Conservation (phyloP, 495 filamentous ascomycete species). For the Hamigera avellanea region DNA sequence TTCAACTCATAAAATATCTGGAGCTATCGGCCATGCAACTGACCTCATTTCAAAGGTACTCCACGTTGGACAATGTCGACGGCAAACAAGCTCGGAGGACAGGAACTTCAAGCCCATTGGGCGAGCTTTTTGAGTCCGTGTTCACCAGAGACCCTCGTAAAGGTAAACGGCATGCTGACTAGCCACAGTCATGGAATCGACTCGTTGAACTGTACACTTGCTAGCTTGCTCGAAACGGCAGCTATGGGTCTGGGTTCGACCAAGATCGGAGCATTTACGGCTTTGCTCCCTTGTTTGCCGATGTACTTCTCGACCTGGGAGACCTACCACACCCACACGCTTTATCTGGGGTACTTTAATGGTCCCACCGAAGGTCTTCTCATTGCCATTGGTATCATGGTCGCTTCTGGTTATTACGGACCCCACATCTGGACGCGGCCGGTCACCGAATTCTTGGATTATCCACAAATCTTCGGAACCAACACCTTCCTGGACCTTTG, state of each 20-base stretch:
- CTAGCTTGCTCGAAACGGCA: slow-evolving; percentile 75
- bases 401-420: slow-evolving; percentile 74
- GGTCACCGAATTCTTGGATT: slow-evolving; percentile 51
- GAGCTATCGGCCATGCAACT: not conserved
- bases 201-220: slow-evolving; percentile 91
- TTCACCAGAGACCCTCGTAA: not conserved
- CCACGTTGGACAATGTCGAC: slow-evolving; percentile 96
- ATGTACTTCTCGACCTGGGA: slow-evolving; percentile 99
- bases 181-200: slow-evolving; percentile 77
- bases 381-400: slow-evolving; percentile 76
- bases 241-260: slow-evolving; percentile 82
- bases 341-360: slow-evolving; percentile 95
- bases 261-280: slow-evolving; percentile 78
- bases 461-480: slow-evolving; percentile 47
- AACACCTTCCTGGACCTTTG: slow-evolving; percentile 74
- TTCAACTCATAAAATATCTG: slow-evolving; percentile 8
- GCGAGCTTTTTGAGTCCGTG: slow-evolving; percentile 86
- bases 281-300: slow-evolving; percentile 77
- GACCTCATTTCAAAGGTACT: slow-evolving; percentile 46
- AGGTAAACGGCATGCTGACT: slow-evolving; percentile 18
- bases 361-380: slow-evolving; percentile 94
- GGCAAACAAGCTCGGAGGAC: slow-evolving; percentile 94
- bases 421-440: slow-evolving; percentile 76
- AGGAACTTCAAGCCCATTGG: slow-evolving; percentile 85
- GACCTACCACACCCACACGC: slow-evolving; percentile 95